Evolutionary conservation across 2,329 filamentous ascomycete genomes (phyloP).

Genomic region (Trichoderma semiorbis): DNA sequence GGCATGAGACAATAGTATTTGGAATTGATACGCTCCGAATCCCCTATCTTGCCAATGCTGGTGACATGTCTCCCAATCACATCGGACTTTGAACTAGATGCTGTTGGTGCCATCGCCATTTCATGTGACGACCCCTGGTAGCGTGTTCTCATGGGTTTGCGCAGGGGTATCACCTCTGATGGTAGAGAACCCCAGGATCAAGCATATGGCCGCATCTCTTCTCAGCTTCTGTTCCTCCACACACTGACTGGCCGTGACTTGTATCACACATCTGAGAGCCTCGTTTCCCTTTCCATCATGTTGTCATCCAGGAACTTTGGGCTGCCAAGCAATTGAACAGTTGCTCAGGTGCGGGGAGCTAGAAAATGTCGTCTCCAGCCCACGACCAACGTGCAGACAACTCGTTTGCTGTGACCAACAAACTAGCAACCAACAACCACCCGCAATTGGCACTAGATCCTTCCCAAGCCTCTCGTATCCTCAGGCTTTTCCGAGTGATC

Average conservation of each 20-base stretch:
- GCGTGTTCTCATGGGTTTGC: background rate
- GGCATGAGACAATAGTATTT: background rate
- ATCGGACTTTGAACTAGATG: background rate
- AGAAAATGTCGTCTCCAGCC: constrained; percentile 6
- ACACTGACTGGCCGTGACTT: background rate
- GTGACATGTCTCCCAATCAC: background rate
- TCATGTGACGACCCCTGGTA: background rate
- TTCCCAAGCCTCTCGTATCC: background rate
- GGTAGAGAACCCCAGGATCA: background rate
- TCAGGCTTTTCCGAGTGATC: background rate
- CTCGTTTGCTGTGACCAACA: background rate
- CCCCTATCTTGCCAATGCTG: background rate
- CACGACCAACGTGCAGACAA: constrained; percentile 1
- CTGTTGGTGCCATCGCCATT: background rate
- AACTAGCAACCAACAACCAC: constrained; percentile 1
- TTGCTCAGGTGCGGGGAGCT: background rate
- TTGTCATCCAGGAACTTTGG: background rate
- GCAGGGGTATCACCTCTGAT: background rate
- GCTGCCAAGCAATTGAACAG: background rate
- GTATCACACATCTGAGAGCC: no score
- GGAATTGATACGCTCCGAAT: background rate
- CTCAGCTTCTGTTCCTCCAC: background rate
- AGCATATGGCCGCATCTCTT: background rate
- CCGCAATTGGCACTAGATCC: background rate
- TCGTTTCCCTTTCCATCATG: background rate